Conservation (phyloP, 2,329 filamentous ascomycete genomes). For the Clarireedia paspali region DNA sequence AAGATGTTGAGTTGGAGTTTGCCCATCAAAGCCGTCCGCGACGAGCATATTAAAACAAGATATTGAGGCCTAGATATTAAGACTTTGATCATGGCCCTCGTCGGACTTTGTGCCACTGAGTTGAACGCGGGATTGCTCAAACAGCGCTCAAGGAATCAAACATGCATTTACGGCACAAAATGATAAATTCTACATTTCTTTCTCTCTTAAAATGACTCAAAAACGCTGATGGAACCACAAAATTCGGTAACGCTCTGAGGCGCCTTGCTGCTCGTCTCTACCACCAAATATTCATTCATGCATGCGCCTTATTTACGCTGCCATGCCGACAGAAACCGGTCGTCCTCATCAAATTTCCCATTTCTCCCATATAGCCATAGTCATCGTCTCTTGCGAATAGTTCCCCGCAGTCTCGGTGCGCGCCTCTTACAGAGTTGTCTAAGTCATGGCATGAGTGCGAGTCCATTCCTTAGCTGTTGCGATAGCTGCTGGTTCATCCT, state of each 20-base stretch:
- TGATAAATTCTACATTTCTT: not conserved
- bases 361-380: constrained; percentile 3
- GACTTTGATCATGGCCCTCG: too few species aligned
- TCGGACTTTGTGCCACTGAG: too few species aligned
- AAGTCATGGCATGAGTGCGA: constrained; percentile 32
- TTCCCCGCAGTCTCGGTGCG: not conserved
- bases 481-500: constrained; percentile 87
- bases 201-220: not conserved
- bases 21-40: too few species aligned
- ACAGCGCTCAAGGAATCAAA: not conserved
- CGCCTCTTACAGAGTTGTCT: not conserved
- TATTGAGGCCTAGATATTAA: too few species aligned
- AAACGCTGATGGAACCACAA: not conserved
- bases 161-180: not conserved
- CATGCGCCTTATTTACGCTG: not conserved
- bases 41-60: too few species aligned
- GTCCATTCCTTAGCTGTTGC: constrained; percentile 92
- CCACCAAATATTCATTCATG: not conserved
- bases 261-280: not conserved
- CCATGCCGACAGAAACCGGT: not conserved
- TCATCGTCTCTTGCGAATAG: not conserved
- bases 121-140: too few species aligned
- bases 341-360: not conserved
- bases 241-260: not conserved
- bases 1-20: too few species aligned